These are phyloP conservation scores for Fusarium hostae DNA, from an alignment of 2,329 filamentous ascomycete genomes.

Conservation along the genomic window DNA sequence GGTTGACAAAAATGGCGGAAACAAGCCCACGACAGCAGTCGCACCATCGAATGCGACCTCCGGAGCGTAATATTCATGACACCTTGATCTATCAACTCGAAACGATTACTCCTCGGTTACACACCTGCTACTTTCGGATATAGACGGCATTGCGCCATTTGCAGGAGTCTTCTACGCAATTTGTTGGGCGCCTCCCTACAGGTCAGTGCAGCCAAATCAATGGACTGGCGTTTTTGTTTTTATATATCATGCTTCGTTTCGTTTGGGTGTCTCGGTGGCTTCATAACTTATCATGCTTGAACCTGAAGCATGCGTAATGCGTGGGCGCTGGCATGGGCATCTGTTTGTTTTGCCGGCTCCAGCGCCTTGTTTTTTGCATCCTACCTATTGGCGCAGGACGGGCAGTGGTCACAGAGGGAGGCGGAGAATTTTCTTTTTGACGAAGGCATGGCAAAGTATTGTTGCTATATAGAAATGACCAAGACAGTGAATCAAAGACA, in stretches of 20 bases:
- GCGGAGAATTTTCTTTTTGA: background rate
- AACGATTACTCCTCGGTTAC: background rate
- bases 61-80: slow-evolving; percentile 15
- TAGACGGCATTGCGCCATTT: slow-evolving; percentile 7
- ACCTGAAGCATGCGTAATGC: background rate
- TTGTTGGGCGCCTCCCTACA: background rate
- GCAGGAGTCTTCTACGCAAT: slow-evolving; percentile 8
- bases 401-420: slow-evolving; percentile 4
- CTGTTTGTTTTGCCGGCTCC: slow-evolving; percentile 10
- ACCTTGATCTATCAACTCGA: background rate
- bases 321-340: slow-evolving; percentile 1
- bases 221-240: slow-evolving; percentile 26
- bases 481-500: background rate
- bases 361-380: slow-evolving; percentile 8
- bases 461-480: slow-evolving; percentile 19
- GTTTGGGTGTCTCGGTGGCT: background rate
- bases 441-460: slow-evolving; percentile 16
- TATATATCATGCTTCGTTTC: slow-evolving; percentile 1
- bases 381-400: slow-evolving; percentile 8
- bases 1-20: slow-evolving; percentile 42
- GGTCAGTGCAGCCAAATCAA: background rate
- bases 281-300: background rate
- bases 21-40: slow-evolving; percentile 12
- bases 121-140: background rate
- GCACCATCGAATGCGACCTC: slow-evolving; percentile 16